Base-by-base conservation (phyloP, 2,329 filamentous ascomycete species). In the Ceratocystis eucalypticola region DNA sequence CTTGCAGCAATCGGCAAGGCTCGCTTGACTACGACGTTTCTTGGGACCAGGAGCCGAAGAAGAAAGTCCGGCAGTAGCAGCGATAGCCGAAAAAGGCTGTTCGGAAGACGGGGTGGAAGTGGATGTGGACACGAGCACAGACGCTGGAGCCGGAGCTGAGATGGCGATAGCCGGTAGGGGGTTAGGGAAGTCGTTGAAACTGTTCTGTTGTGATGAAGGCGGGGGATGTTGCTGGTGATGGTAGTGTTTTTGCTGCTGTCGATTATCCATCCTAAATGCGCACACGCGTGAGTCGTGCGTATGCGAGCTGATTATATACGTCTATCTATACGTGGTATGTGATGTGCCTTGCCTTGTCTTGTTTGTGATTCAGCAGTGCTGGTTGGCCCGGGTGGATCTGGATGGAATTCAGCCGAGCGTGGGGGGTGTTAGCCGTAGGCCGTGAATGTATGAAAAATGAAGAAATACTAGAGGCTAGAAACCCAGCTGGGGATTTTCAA, bases 1-100 rank as follows among this genome's bases (percentile, higher is more conserved):
- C 66, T 74, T 74, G 70, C 75, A 77, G 67, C 74, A 75, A 48
- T 75, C 73, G 55, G 70, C 67, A 45, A 70, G 44, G 45, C 69
- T 65, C 25, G 72, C 67, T 20, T 72, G 71, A 1, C 71, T 72
- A 17, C 74, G 73, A 62, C 74, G 73, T 28, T 74, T 73, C 66
- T 75, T 76, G n/a, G 69, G 67, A 6, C 53, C 53, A 33, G 71
- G 68, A 33, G 72, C 69, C 15, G 70, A 70, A 48, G 65, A 37
- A 41, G 37, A 41, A 41, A 41, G 37, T 4, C 37, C 37, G 37
- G 37, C 10, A 41, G 37, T 41, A 15, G 37, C 10, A 41, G 37
- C 37, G 37, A 41, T 41, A 41, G 37, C 37, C 37, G 37, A 41
- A 41, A 41, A 41, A 15, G 3, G 37, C 37, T 5, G 37, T 15